Conservation (phyloP, 306 rosid species). For the Cucumis melo region DNA sequence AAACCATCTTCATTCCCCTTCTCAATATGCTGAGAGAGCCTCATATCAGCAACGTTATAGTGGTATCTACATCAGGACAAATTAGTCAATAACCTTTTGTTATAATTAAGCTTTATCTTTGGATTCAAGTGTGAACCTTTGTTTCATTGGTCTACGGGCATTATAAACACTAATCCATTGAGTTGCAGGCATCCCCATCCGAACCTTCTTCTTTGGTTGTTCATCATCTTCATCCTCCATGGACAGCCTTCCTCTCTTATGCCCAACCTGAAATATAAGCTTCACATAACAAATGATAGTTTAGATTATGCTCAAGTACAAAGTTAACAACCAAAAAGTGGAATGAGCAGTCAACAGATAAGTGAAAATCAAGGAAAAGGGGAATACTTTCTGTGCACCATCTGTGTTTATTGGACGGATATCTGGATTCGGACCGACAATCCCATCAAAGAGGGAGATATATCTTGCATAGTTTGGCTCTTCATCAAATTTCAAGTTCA, state of each 20-base stretch:
- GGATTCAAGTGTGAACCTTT: conserved; percentile 37
- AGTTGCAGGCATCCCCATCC: conserved; percentile 73
- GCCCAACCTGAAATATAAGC: conserved; percentile 72
- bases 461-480: conserved; percentile 83
- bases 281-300: conserved; percentile 16
- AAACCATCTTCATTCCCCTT: conserved; percentile 87
- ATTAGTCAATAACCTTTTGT: not conserved
- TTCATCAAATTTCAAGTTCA: conserved; percentile 73
- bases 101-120: not conserved
- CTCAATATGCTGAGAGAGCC: conserved; percentile 79
- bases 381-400: conserved; percentile 68
- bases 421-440: conserved; percentile 77
- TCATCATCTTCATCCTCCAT: conserved; percentile 73
- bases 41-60: conserved; percentile 66
- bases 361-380: not conserved
- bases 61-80: conserved; percentile 52
- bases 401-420: conserved; percentile 75
- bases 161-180: conserved; percentile 85
- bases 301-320: conserved; percentile 9
- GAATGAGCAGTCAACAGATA: not conserved
- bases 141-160: conserved; percentile 80
- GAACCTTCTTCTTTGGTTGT: conserved; percentile 73
- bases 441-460: conserved; percentile 69
- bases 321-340: not conserved
- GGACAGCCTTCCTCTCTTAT: conserved; percentile 64